Base-by-base conservation (phyloP, 495 filamentous ascomycete species). In the Tuber indicum region DNA sequence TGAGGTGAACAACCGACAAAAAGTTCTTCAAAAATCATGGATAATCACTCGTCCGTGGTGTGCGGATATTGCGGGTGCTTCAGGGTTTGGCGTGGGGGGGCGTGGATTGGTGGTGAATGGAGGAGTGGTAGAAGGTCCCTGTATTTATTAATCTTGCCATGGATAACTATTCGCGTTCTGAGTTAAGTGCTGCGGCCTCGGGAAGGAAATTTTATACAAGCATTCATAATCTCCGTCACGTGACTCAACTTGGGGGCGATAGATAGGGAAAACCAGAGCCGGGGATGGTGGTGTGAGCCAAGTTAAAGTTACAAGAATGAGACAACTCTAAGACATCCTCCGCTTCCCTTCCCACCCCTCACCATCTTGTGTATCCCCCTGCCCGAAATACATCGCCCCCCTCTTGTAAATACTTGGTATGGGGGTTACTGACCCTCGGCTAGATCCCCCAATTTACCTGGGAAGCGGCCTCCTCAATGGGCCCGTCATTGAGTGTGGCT, bases 401-500 rank as follows among this genome's bases (percentile, higher is more conserved):
- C 3, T 58, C n/a, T 8, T 32, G 58, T 3, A 32, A 66, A 66
- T 16, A 66, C 12, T 17, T 66, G 52, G n/a, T n/a, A 32, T 62
- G 2, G 3, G 23, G 3, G 1, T 26, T 26, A 43, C 9, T 21
- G 16, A 8, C 44, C 39, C 10, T 23, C 49, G 41, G 44, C 16
- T 8, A 44, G 49, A 39, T 26, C 44, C 45, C 23, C 26, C 23
- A 17, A 42, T n/a, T 44, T 77, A 80, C 77, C 78, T 52, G 46
- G 77, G 78, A 43, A 80, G 41, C n/a, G 47, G 66, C 47, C 62
- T 74, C 43, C 71, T 74, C 71, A 46, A 62, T 32, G 16, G 10
- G 44, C 71, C 49, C 36, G 73, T 45, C 72, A 36, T 32, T 7
- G 58, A 12, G 10, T 66, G 58, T 19, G 26, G 0, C 39, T 75